Percentiles rank a stretch among this genome's conserved stretches.
Conservation (phyloP, 225 moss, liverwort and hornwort genomes). For the Bryum argenteum region DNA sequence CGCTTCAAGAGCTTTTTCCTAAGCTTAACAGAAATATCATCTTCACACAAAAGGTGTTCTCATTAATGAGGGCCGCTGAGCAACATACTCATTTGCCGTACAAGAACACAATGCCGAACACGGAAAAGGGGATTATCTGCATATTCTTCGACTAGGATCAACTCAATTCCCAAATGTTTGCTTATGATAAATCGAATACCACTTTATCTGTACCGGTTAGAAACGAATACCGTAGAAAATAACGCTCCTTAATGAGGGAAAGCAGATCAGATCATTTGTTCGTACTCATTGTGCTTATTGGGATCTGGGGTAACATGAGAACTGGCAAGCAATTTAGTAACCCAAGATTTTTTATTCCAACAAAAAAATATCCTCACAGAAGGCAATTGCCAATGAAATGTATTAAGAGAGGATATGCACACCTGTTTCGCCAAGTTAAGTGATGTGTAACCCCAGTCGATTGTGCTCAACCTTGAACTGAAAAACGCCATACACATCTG, state of each 20-base stretch:
- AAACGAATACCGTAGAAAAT: slow-evolving; percentile 79
- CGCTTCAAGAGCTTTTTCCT: slow-evolving; percentile 28
- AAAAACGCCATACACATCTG: slow-evolving; percentile 98
- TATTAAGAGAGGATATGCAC: background rate
- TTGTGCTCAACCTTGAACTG: slow-evolving; percentile 95
- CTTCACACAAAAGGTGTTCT: slow-evolving; percentile 28
- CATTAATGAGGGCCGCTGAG: slow-evolving; percentile 19
- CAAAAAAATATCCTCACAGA: background rate
- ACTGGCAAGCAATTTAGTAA: slow-evolving; percentile 2
- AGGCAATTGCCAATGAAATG: background rate
- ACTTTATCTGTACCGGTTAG: background rate
- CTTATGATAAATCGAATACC: too few relatives aligned
- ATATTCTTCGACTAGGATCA: too few relatives aligned
- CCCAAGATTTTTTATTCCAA: background rate
- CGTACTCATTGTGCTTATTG: slow-evolving; percentile 94
- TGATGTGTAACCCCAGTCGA: slow-evolving; percentile 75
- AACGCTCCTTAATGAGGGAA: slow-evolving; percentile 93
- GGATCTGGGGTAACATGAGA: slow-evolving; percentile 55
- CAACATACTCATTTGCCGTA: slow-evolving; percentile 77
- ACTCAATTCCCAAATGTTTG: too few relatives aligned
- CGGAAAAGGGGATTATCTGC: slow-evolving; percentile 58
- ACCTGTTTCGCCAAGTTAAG: slow-evolving; percentile 86
- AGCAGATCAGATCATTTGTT: slow-evolving; percentile 88
- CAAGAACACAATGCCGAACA: slow-evolving; percentile 91
- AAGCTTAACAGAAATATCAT: slow-evolving; percentile 36